phyloP scores from a whole-genome alignment of 1,284 basidiomycete species.

The Cryptococcus sp. region DNA sequence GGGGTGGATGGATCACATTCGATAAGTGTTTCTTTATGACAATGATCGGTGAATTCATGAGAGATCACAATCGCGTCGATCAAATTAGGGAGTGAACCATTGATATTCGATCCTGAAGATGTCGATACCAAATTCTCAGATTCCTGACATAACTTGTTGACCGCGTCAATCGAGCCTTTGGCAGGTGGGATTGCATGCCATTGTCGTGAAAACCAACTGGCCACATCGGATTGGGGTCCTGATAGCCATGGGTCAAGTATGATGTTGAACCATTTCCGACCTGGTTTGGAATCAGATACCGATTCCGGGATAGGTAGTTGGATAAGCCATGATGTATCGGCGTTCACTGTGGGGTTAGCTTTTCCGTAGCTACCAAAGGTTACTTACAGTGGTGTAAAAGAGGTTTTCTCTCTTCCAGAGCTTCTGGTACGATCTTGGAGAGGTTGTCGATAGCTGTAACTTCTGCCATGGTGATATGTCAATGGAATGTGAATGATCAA shows the following conservation, averaged over 20 bases:
- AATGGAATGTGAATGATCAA: too few relatives aligned
- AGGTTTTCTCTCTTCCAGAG: neutral
- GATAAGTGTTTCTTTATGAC: constrained; percentile 16
- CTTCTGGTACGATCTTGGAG: neutral
- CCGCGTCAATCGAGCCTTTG: constrained; percentile 10
- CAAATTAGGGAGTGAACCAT: neutral
- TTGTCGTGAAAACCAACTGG: constrained; percentile 21
- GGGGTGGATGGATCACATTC: constrained; percentile 8
- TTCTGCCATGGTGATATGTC: too few relatives aligned
- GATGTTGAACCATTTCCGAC: constrained; percentile 12
- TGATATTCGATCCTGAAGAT: neutral
- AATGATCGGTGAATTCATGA: constrained; percentile 19
- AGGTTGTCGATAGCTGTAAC: too few relatives aligned
- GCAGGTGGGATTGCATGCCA: constrained; percentile 19
- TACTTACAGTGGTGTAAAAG: constrained; percentile 5
- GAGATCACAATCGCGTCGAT: constrained; percentile 16
- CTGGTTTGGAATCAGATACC: neutral
- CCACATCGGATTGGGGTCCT: constrained; percentile 23
- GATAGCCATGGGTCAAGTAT: constrained; percentile 21
- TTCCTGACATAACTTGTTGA: constrained; percentile 12
- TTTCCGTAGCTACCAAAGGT: neutral
- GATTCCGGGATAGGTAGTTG: constrained; percentile 11
- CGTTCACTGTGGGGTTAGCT: constrained; percentile 9
- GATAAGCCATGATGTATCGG: constrained; percentile 18
- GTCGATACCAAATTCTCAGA: constrained; percentile 1